Percentiles rank a stretch among this genome's conserved stretches.
These are phyloP conservation scores for Mucor racemosus DNA, from an alignment of 371 early-diverging fungal genomes.

Conservation along the genomic window DNA sequence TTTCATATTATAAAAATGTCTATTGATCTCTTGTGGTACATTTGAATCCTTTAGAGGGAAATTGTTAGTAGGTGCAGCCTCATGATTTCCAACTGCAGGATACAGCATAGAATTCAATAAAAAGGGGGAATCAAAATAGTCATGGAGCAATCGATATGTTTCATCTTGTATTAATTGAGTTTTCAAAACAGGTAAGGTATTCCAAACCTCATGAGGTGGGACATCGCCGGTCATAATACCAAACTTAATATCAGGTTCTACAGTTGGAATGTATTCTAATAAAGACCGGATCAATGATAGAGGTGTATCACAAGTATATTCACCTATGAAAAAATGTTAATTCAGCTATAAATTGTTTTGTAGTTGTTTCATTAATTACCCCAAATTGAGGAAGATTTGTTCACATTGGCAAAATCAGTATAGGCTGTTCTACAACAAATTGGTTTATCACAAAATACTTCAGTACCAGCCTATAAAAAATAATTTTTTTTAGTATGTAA, in stretches of 20 bases:
- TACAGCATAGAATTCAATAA: constrained; percentile 48
- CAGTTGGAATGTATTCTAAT: constrained; percentile 47
- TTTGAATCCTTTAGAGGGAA: constrained; percentile 47
- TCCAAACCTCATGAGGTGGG: constrained; percentile 71
- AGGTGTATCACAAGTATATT: constrained; percentile 53
- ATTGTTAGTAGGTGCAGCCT: constrained; percentile 54
- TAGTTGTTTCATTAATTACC: constrained; percentile 26
- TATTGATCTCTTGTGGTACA: constrained; percentile 28
- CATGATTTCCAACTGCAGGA: constrained; percentile 66
- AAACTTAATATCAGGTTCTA: constrained; percentile 49
- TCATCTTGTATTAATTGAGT: constrained; percentile 48
- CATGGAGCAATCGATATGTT: constrained; percentile 42
- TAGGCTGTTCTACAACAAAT: constrained; percentile 60
- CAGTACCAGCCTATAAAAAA: constrained; percentile 45
- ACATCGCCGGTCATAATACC: constrained; percentile 67
- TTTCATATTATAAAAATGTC: constrained; percentile 34
- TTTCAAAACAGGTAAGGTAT: constrained; percentile 43
- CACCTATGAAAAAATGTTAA: neutral
- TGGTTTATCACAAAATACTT: constrained; percentile 56
- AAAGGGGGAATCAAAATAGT: constrained; percentile 43
- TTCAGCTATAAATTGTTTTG: neutral
- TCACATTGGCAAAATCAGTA: constrained; percentile 47
- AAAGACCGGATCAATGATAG: constrained; percentile 50
- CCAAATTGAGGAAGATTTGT: constrained; percentile 42
- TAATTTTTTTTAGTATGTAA: neutral